A percentile compares a stretch with the other conserved stretches of the same genome.
Conservation (phyloP, 768 basidiomycete genomes). For the Cystofilobasidium bisporidii region DNA sequence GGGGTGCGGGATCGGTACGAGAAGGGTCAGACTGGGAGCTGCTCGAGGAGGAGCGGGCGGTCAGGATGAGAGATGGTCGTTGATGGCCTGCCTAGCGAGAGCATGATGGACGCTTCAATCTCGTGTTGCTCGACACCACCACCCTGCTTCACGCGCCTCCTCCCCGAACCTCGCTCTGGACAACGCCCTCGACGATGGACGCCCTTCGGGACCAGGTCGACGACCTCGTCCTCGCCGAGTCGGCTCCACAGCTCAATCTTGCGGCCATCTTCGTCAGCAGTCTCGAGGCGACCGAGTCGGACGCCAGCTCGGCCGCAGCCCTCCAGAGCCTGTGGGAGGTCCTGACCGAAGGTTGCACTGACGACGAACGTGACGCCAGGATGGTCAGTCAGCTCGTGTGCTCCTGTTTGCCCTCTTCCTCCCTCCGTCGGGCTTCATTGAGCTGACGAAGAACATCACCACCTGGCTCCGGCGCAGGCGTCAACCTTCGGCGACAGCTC, state of each 20-base stretch:
- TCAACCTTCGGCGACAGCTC: neutral
- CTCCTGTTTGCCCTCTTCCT: neutral
- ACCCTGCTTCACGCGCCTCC: too few species aligned
- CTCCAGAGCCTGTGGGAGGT: conserved; percentile 7
- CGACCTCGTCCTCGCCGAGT: neutral
- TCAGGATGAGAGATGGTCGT: too few species aligned
- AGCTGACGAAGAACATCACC: neutral
- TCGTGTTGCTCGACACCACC: too few species aligned
- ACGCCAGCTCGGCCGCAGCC: neutral
- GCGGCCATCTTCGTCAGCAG: neutral
- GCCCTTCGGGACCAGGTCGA: neutral
- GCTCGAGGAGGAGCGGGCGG: too few species aligned
- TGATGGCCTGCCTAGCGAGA: too few species aligned
- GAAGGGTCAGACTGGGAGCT: too few species aligned
- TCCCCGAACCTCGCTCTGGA: neutral
- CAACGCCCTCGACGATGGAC: conserved; percentile 2
- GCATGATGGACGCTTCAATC: too few species aligned
- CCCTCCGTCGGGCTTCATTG: neutral
- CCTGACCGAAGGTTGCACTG: conserved; percentile 3
- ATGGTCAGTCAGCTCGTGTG: neutral
- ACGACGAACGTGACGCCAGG: neutral
- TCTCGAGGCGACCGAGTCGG: neutral
- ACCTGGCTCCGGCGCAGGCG: neutral
- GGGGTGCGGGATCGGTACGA: too few species aligned
- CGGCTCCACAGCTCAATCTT: neutral